phyloP scores from a whole-genome alignment of 1,139 yeast species.

The Kodamaea sp. region DNA sequence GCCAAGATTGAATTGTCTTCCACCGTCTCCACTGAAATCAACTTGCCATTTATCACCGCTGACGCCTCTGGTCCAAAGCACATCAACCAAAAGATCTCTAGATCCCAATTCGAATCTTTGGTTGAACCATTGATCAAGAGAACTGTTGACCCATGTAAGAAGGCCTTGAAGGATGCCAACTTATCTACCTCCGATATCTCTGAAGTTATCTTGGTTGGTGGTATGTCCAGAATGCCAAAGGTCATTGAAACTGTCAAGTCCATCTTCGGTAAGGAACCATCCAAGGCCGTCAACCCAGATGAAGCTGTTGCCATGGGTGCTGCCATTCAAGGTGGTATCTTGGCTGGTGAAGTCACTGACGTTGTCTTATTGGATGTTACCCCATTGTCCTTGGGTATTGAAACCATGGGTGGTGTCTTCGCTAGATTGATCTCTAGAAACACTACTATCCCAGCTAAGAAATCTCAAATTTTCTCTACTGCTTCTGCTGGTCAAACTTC shows the following conservation, averaged over 20 bases:
- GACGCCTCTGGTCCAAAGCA: conserved; percentile 98
- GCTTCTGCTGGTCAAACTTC: conserved; percentile 99
- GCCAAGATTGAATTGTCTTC: conserved; percentile 98
- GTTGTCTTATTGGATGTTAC: conserved; percentile 94
- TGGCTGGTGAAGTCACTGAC: conserved; percentile 98
- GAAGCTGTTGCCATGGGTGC: conserved; percentile 99
- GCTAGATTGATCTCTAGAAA: conserved; percentile 97
- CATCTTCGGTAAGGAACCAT: conserved; percentile 93
- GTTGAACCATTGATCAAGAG: conserved; percentile 91
- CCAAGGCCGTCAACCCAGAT: conserved; percentile 99
- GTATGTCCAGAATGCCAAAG: conserved; percentile 99
- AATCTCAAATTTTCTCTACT: conserved; percentile 96
- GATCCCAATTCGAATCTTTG: conserved; percentile 89
- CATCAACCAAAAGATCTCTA: conserved; percentile 88
- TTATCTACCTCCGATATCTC: conserved; percentile 82
- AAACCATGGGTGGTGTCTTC: conserved; percentile 98
- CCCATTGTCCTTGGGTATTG: conserved; percentile 96
- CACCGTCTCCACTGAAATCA: conserved; percentile 88
- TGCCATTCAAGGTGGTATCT: conserved; percentile 98
- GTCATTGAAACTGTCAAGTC: conserved; percentile 94
- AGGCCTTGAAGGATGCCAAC: conserved; percentile 96
- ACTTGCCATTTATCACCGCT: conserved; percentile 95
- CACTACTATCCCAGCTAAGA: conserved; percentile 97
- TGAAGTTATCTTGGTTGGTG: conserved; percentile 98
- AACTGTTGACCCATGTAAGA: conserved; percentile 96